Evolutionary conservation across 148 eudicot genomes (phyloP), one percentile per base, ranked within the genome.

Genomic region (Cornus florida): DNA sequence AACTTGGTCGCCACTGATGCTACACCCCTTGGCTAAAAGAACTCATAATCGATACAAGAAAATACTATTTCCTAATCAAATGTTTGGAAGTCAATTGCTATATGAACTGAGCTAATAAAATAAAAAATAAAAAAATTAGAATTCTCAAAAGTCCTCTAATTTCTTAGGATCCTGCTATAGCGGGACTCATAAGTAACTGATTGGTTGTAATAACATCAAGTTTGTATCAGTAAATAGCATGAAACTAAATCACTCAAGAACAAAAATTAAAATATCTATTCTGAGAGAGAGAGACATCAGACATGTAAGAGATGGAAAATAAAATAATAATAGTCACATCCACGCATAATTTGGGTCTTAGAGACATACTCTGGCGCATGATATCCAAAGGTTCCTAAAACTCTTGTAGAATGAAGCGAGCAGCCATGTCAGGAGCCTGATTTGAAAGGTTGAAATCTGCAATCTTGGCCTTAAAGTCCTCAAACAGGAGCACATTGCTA

Each of bases 401-500:
- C 97, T 67, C 97, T 86, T 71, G 97, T 94, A 75, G 98, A 92
- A 84, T 94, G 97, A 82, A 92, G 92, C 97, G 92, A 69, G 98
- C 97, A n/a, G 94, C 98, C 97, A 92, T 92, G 84, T 92, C 94
- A 48, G 97, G 97, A 28, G 28, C 28, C 28, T 28, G 28, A 28
- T 28, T 28, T 28, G 28, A 28, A 28, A 28, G 28, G 28, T 28
- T 28, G 28, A 28, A 28, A 28, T 28, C 28, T 28, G 28, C 28
- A 28, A 28, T 28, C 28, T 28, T 28, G 28, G 28, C 28, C 28
- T 28, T 28, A 28, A 28, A 28, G 28, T 28, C 28, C 28, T 28
- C 28, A 28, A 28, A 28, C 1, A 28, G 28, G 28, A 28, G 28
- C 28, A 28, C 28, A 28, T 28, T 28, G 28, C 28, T 28, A 28